Base-by-base conservation (phyloP, 2,329 filamentous ascomycete genomes). In the Xylariaceae sp. region DNA sequence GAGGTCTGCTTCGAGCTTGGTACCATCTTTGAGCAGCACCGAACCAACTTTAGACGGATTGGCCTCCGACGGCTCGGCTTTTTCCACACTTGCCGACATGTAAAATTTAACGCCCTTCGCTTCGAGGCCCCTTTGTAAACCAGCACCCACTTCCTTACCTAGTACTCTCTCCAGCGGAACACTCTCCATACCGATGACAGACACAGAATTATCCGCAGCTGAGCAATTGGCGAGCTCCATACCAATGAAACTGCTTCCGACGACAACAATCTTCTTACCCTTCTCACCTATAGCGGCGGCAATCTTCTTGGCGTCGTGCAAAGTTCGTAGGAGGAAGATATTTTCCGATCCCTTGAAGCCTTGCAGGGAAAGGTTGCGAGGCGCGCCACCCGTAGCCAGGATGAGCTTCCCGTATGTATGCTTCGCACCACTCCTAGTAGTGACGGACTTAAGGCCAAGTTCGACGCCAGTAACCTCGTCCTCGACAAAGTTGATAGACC, bases 171-270 rank as follows among this genome's bases (percentile, higher is more conserved):
- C 89, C 60, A 97, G 80, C 0, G 94, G 92, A 12, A 84, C 84
- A 55, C 83, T 83, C 67, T 96, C 91, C 87, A 92, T 92, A 36
- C 94, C 94, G 19, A 99, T 77, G 39, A 97, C 84, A 7, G 87
- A 87, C 15, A 99, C 91, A 8, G 85, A 75, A 69, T 99, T 95
- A 64, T 87, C 87, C 63, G 87, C 87, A 42, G 81, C 74, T 0
- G 87, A 85, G 0, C 95, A 86, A 59, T 92, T 94, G 57, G 88
- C 92, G n/a, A 95, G 83, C 72, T 99, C 94, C 88, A 99, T 95
- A 39, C 94, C 94, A 67, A 99, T 99, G 72, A 99, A 99, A 0
- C 90, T 95, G 55, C 88, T 92, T 39, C 94, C 94, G 50, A 99
- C 79, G 13, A 99, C 79, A 44, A 96, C 90, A 61, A 99, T 84